Conservation (phyloP, 2,329 filamentous ascomycete genomes). For the Neocucurbitaria cava region DNA sequence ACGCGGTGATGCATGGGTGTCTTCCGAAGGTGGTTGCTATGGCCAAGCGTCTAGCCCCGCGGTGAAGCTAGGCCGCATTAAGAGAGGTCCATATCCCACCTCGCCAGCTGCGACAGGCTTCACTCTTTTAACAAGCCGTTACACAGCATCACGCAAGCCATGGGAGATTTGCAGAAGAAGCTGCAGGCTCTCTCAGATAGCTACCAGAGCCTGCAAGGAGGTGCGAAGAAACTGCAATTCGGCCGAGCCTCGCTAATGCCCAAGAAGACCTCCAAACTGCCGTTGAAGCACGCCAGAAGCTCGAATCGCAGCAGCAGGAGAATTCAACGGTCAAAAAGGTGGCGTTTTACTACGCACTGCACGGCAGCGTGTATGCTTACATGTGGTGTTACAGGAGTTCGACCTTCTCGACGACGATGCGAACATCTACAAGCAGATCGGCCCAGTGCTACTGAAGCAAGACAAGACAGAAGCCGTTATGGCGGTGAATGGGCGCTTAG, state of each 20-base stretch:
- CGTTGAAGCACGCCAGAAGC: conserved; percentile 82
- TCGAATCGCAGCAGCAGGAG: conserved; percentile 93
- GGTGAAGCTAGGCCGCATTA: conserved; percentile 31
- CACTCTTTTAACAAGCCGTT: conserved; percentile 26
- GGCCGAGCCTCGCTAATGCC: not conserved
- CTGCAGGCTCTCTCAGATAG: conserved; percentile 86
- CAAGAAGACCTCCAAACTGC: conserved; percentile 75
- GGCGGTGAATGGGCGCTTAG: conserved; percentile 87
- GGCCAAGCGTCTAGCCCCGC: conserved; percentile 26
- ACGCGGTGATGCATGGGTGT: conserved; percentile 1
- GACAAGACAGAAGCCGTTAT: conserved; percentile 88
- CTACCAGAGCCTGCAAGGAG: conserved; percentile 85
- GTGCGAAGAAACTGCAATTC: conserved; percentile 52
- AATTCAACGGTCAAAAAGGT: conserved; percentile 88
- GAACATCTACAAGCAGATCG: conserved; percentile 94
- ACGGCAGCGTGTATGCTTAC: conserved; percentile 4
- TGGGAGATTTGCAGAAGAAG: conserved; percentile 71
- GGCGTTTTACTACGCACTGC: conserved; percentile 9
- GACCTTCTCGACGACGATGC: conserved; percentile 77
- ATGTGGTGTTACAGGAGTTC: conserved; percentile 71
- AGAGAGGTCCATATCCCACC: conserved; percentile 29
- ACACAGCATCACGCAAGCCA: conserved; percentile 39
- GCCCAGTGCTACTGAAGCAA: conserved; percentile 92
- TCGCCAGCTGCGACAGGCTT: conserved; percentile 24
- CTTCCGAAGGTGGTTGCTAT: conserved; percentile 13